Base-by-base conservation (phyloP, 768 basidiomycete species). In the Mycena vulgaris region DNA sequence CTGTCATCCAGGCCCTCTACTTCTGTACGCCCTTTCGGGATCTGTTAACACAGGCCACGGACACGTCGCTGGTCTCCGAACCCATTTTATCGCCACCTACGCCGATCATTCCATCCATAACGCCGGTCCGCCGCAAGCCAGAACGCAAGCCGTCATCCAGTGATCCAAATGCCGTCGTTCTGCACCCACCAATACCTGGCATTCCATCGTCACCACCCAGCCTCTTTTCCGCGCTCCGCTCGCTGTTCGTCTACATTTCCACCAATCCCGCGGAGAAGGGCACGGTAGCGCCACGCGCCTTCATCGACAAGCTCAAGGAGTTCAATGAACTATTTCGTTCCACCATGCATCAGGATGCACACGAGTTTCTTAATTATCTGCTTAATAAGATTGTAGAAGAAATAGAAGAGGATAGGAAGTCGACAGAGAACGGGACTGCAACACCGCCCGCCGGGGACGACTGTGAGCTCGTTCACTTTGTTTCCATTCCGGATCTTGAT, bases 291-390 rank as follows among this genome's bases (percentile, higher is more conserved):
- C 98, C 98, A 2, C 90, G 92, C 65, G 93, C 93, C 27, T 95
- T 99, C 81, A 93, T 99, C 78, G 92, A 95, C 77, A 97, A 97
- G 78, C 88, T 99, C 75, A 95, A 95, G 81, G 91, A 96, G 76
- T 86, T 95, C 75, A 99, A 99, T 80, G 95, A 96, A 75, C 86
- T 92, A 52, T 99, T 98, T 77, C 88, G 95, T 55, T 92, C 92
- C 40, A 92, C 94, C 19, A 93, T 94, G 89, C 98, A 99, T 79
- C 98, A 99, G 79, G 98, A 99, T 79, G 98, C 98, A 3, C 98
- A 99, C 82, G 98, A 99, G 81, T 99, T 99, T 80, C 85, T 98
- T 47, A 98, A 97, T 79, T 98, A 93, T 81, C 83, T 98, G 30
- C 83, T 99, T 63, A 99, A 99, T 80, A 91, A 87, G 79, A 92